phyloP scores from a whole-genome alignment of 805 yeast species.

The Candida glaebosa region DNA sequence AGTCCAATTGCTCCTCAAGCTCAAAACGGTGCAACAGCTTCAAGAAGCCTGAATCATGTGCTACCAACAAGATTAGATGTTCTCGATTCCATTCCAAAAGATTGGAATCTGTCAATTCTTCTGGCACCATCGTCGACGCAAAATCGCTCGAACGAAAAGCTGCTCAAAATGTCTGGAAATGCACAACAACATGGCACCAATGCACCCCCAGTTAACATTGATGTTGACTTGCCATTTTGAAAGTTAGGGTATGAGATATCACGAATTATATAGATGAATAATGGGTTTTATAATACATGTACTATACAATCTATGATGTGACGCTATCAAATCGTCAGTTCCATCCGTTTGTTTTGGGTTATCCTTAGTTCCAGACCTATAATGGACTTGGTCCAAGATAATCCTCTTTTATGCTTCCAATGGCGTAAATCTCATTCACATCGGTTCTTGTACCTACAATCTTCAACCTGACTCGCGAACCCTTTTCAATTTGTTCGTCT shows the following conservation, averaged over 20 bases:
- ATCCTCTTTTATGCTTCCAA: conserved; percentile 97
- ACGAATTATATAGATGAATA: not conserved
- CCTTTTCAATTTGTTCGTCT: conserved; percentile 92
- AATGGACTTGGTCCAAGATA: conserved; percentile 78
- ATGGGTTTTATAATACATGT: not conserved
- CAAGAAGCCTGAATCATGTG: not conserved
- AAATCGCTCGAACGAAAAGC: too few relatives aligned
- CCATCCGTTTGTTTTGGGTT: not conserved
- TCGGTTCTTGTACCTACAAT: conserved; percentile 97
- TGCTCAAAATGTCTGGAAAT: too few relatives aligned
- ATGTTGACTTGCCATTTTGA: too few relatives aligned
- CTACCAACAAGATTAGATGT: not conserved
- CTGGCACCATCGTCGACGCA: too few relatives aligned
- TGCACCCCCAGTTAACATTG: too few relatives aligned
- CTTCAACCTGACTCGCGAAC: conserved; percentile 88
- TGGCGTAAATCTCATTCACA: conserved; percentile 95
- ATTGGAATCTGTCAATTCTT: not conserved
- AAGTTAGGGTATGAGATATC: too few relatives aligned
- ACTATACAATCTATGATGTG: not conserved
- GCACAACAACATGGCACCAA: too few relatives aligned
- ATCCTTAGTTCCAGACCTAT: conserved; percentile 13
- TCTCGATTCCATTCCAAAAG: not conserved
- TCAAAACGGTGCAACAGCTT: not conserved
- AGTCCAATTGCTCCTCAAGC: not conserved
- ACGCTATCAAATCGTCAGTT: too few relatives aligned